Percentiles rank a stretch among this genome's conserved stretches.
Conservation (phyloP, 2,329 filamentous ascomycete species). For the Sporothrix brasiliensis region DNA sequence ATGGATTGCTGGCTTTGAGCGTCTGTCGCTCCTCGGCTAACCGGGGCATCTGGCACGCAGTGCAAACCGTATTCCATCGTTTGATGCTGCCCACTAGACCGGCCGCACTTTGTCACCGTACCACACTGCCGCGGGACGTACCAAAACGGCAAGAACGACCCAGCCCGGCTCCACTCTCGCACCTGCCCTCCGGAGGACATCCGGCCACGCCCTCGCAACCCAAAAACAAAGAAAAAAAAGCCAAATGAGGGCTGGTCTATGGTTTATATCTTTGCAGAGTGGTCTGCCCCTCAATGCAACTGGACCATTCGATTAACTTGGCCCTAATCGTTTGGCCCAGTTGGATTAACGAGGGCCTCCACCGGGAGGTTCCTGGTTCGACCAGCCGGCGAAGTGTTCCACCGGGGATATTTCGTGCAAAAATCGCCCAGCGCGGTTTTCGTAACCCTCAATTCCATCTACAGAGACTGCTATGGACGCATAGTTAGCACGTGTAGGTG, state of each 20-base stretch:
- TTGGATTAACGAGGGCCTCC: not conserved
- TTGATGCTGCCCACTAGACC: not conserved
- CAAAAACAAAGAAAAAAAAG: not conserved
- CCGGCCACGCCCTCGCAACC: not conserved
- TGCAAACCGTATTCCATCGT: not conserved
- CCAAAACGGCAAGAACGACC: conserved; percentile 15
- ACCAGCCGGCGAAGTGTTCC: not conserved
- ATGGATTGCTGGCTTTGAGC: conserved; percentile 53
- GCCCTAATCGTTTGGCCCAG: not conserved
- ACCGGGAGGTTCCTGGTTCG: not conserved
- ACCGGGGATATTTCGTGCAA: not conserved
- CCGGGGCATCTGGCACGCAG: not conserved
- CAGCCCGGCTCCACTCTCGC: conserved; percentile 5
- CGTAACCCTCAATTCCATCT: not conserved
- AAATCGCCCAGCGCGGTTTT: not conserved
- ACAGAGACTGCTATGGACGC: not conserved
- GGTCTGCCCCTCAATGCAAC: not conserved
- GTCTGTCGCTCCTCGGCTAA: conserved; percentile 55
- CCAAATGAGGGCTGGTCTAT: not conserved
- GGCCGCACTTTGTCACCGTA: not conserved
- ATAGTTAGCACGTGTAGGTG: not conserved
- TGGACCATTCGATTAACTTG: not conserved
- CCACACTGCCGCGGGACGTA: conserved; percentile 11
- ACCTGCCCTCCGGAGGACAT: conserved; percentile 1
- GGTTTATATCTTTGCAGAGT: conserved; percentile 5